Evolutionary conservation across 495 filamentous ascomycete genomes (phyloP), one percentile per base, ranked within the genome.

Genomic region (Talaromyces stipitatus): DNA sequence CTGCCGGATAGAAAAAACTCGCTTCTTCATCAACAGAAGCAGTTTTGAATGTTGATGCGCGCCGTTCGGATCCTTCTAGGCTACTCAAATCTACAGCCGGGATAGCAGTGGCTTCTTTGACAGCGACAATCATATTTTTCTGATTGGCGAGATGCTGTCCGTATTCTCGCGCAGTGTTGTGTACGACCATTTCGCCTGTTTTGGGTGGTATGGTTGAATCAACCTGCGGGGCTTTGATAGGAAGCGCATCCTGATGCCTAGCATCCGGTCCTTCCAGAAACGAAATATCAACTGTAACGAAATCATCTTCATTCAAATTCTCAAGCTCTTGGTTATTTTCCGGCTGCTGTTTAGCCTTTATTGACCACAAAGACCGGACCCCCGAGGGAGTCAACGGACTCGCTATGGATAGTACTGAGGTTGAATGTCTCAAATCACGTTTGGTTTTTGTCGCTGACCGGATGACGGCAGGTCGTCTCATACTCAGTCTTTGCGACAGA

Each of bases 391-490:
- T 23, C 45, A 23, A 12, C 20, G 45, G 52, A 45, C 56, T 60
- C 14, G 51, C 20, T 30, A 24, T 22, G 28, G 57, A 27, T 10
- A 61, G 30, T 10, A 61, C 6, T 7, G 59, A 61, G 9, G 65
- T 78, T 14, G 48, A 51, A 30, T 20, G 26, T 30, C 48, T 18
- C 27, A 30, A 18, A 23, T 30, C 27, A 14, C 48, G 4, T 76
- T 4, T 54, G 60, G 18, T 36, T 76, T 6, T 55, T 59, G 18
- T 43, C 79, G 5, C 71, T 70, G 50, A 47, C 76, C 1, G 77
- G 47, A 0, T 62, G 82, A 3, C 77, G 82, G 64, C 61, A 83
- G 3, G 62, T 82, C 41, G 82, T 83, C 57, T 82, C 48, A 51
- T 28, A 11, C 48, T 51, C n/a, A 51, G 26, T 51, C 48, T 51